Base-by-base conservation (phyloP, 805 yeast species). In the Clavispora vitiphila region DNA sequence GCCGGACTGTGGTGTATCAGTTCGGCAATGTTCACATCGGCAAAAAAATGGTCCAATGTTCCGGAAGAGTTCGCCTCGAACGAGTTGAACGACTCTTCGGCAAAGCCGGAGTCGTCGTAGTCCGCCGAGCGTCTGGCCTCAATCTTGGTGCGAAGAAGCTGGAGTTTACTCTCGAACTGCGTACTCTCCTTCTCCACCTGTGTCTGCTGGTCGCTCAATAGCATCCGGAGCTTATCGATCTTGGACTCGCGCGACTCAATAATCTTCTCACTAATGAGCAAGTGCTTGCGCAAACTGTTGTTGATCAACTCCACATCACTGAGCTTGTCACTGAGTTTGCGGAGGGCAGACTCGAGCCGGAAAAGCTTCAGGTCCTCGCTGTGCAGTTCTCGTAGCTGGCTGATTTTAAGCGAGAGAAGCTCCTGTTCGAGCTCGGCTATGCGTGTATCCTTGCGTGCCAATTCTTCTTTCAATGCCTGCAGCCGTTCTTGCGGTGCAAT, bases 271-370 rank as follows among this genome's bases (percentile, higher is more conserved):
- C 78, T 67, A 4, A 79, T 65, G 21, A 67, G 66, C 15, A 82
- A 64, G 49, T 83, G 87, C 49, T 71, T 77, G 38, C 76, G 68
- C 25, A 84, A 61, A 38, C 74, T 66, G 23, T 69, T 61, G 55
- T 84, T 84, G 54, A 81, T 82, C n/a, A 68, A 59, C 46, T 81
- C 83, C 24, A 82, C 72, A 45, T 83, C 85, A 38, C 71, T 71
- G 41, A 83, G 70, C 42, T 81, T 80, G n/a, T 64, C 67, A 15
- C 76, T 70, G 46, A 84, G 70, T 46, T 73, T 80, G 34, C 73
- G 74, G 15, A 84, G 61, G 1, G 86, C 72, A 37, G 72, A 69
- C 50, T 82, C 86, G 40, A 84, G 58, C 9, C 76, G 71, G 36
- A 72, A 66, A 22, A 79, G 56, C 49, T 76, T 76, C 48, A 74